These are phyloP conservation scores for Phytopythium montanum DNA, from an alignment of 352 stramenopile genomes.

Conservation along the genomic window DNA sequence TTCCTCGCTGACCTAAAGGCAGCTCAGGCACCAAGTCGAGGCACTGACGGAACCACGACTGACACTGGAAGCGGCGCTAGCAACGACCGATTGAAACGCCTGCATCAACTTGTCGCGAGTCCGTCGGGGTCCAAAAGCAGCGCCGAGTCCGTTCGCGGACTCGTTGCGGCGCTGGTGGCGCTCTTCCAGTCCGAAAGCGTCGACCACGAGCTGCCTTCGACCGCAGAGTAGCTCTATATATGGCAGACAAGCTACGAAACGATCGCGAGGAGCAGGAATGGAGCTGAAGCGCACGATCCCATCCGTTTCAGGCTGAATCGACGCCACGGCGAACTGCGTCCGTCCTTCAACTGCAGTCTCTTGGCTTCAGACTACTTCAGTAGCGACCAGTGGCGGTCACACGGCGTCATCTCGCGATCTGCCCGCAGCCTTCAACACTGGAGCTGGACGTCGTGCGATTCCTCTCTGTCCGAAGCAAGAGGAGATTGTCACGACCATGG, in stretches of 20 bases:
- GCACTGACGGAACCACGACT: background rate
- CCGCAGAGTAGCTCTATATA: background rate
- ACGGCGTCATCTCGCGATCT: slow-evolving; percentile 2
- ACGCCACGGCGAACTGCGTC: too few relatives aligned
- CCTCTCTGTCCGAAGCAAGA: background rate
- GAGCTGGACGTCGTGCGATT: background rate
- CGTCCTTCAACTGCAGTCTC: background rate
- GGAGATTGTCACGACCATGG: too few relatives aligned
- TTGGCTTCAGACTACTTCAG: background rate
- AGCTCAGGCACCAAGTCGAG: background rate
- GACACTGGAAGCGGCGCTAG: slow-evolving; percentile 1
- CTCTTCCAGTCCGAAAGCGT: background rate
- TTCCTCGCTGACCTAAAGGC: slow-evolving; percentile 35
- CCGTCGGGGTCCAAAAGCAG: background rate
- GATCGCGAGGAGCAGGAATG: background rate
- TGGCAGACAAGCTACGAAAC: background rate
- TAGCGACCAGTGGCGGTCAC: background rate
- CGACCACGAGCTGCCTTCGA: background rate
- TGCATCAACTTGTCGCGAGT: background rate
- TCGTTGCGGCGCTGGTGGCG: background rate
- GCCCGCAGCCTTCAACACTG: background rate
- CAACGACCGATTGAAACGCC: slow-evolving; percentile 3
- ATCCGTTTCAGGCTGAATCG: slow-evolving; percentile 4
- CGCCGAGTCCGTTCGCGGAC: background rate
- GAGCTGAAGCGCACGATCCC: background rate